Evolutionary conservation across 148 eudicot genomes (phyloP).

Genomic region (Mesembryanthemum crystallinum): DNA sequence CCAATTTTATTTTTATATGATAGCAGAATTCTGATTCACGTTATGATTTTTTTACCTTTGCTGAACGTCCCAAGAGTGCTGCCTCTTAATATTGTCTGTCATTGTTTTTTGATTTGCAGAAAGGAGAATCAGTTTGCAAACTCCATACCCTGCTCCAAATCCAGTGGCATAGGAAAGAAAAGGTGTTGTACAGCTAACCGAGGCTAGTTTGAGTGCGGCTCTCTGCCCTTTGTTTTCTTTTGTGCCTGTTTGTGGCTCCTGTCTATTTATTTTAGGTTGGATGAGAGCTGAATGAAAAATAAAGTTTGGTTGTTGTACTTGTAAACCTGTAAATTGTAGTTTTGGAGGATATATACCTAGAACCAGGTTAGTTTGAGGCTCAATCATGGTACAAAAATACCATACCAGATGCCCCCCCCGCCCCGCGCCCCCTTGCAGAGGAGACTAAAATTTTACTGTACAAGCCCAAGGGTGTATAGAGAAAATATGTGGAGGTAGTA

Average conservation of each 20-base stretch:
- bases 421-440: slow-evolving; percentile 29
- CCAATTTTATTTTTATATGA: no score
- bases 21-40: no score
- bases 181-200: slow-evolving; percentile 77
- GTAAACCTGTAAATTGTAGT: slow-evolving; percentile 48
- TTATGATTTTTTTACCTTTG: no score
- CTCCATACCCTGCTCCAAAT: slow-evolving; percentile 37
- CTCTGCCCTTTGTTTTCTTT: slow-evolving; percentile 24
- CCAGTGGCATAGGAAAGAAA: slow-evolving; percentile 33
- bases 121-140: slow-evolving; percentile 66
- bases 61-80: neutral
- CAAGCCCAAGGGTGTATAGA: slow-evolving; percentile 39
- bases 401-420: slow-evolving; percentile 30
- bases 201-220: slow-evolving; percentile 46
- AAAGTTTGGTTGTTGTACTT: slow-evolving; percentile 42
- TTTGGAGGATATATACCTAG: slow-evolving; percentile 37
- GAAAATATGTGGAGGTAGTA: slow-evolving; percentile 34
- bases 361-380: slow-evolving; percentile 45
- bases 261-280: slow-evolving; percentile 28
- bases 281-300: slow-evolving; percentile 37
- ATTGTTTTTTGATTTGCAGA: slow-evolving; percentile 43
- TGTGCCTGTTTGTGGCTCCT: slow-evolving; percentile 34
- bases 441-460: slow-evolving; percentile 31
- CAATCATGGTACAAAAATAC: slow-evolving; percentile 30
- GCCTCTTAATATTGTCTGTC: neutral